phyloP scores from a whole-genome alignment of 2,329 filamentous ascomycete genomes.

The Periconia digitata region DNA sequence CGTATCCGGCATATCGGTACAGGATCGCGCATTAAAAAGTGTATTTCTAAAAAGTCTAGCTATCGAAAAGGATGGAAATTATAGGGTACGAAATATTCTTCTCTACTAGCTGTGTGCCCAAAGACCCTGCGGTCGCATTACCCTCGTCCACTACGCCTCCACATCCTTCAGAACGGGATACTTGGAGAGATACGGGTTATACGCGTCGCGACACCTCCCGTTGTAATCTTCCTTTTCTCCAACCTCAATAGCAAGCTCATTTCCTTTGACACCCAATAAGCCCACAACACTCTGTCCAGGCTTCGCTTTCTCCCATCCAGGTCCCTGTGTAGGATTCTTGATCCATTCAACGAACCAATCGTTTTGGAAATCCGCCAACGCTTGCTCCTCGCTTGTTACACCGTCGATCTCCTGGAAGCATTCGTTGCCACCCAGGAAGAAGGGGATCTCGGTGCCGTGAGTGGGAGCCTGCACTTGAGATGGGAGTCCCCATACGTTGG shows the following conservation, averaged over 20 bases:
- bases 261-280: constrained; percentile 40
- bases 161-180: constrained; percentile 25
- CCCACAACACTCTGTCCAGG: constrained; percentile 33
- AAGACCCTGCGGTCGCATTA: no score
- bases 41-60: no score
- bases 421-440: constrained; percentile 51
- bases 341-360: constrained; percentile 50
- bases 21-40: no score
- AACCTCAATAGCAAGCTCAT: constrained; percentile 33
- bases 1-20: no score
- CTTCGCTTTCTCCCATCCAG: constrained; percentile 44
- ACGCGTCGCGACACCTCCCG: constrained; percentile 36
- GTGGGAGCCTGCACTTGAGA: constrained; percentile 37
- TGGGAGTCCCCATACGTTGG: constrained; percentile 37
- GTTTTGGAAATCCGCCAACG: constrained; percentile 46
- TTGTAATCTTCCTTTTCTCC: constrained; percentile 38
- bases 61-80: no score
- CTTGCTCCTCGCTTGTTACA: constrained; percentile 45
- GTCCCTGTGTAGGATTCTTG: constrained; percentile 47
- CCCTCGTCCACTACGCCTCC: background rate
- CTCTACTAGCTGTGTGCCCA: no score
- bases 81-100: no score
- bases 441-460: constrained; percentile 48
- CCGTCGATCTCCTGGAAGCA: constrained; percentile 38
- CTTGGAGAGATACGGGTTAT: constrained; percentile 23